These are phyloP conservation scores for Globisporangium camurandrum DNA, from an alignment of 352 stramenopile genomes.

Conservation along the genomic window DNA sequence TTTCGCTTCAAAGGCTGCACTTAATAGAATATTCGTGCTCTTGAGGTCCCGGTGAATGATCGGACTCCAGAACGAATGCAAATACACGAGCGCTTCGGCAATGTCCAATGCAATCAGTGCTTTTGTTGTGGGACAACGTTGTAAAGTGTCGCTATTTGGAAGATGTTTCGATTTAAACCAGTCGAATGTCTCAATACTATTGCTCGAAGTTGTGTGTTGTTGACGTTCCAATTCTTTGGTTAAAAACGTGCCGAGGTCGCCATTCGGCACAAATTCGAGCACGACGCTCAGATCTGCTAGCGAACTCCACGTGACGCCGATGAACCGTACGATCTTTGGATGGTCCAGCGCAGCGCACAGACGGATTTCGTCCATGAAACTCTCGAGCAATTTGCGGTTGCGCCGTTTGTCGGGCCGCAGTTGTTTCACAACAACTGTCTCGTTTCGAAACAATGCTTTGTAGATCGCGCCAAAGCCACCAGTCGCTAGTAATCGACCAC, in stretches of 20 bases:
- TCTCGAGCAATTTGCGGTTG: slow-evolving; percentile 16
- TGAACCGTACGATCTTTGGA: slow-evolving; percentile 39
- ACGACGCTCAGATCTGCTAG: slow-evolving; percentile 40
- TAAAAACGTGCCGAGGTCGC: slow-evolving; percentile 31
- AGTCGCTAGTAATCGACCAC: slow-evolving; percentile 20
- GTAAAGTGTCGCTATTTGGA: too few species aligned
- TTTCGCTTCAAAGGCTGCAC: slow-evolving; percentile 14
- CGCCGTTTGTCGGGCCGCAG: slow-evolving; percentile 24
- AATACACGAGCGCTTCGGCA: slow-evolving; percentile 38
- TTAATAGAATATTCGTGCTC: background rate
- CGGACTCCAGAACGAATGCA: slow-evolving; percentile 41
- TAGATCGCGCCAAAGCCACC: slow-evolving; percentile 28
- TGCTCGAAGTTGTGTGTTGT: slow-evolving; percentile 7
- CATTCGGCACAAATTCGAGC: slow-evolving; percentile 39
- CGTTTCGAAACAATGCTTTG: slow-evolving; percentile 19
- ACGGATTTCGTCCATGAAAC: slow-evolving; percentile 66
- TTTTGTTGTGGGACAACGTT: too few species aligned
- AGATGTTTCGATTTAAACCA: slow-evolving; percentile 32
- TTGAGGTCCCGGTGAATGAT: background rate
- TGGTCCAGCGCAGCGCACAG: slow-evolving; percentile 50
- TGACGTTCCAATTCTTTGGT: slow-evolving; percentile 13
- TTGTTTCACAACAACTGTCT: slow-evolving; percentile 30
- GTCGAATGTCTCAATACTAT: slow-evolving; percentile 1
- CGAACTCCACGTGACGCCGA: slow-evolving; percentile 49
- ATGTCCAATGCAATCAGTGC: slow-evolving; percentile 33